These are phyloP conservation scores for Paralagenidium karlingii DNA, from an alignment of 352 stramenopile genomes.

Conservation along the genomic window DNA sequence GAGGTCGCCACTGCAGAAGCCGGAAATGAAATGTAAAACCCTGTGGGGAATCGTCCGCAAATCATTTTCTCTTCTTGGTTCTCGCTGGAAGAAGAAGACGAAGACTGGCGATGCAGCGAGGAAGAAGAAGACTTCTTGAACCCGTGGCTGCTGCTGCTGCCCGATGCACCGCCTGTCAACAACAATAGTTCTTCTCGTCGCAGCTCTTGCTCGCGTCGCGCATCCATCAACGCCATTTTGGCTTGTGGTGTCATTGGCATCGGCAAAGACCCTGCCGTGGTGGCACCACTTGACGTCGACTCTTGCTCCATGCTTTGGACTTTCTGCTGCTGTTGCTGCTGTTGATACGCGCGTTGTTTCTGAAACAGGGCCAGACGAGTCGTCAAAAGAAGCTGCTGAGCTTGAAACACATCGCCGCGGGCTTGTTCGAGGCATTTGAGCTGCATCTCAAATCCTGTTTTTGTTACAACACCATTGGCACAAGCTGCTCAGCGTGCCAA, in stretches of 20 bases:
- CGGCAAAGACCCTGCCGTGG: too few species aligned
- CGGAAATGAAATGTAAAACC: too few species aligned
- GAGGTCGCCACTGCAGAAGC: too few species aligned
- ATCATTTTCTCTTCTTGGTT: too few species aligned
- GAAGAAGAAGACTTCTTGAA: not conserved
- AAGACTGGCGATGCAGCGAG: not conserved
- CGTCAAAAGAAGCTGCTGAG: conserved; percentile 67
- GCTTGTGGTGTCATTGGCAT: not conserved
- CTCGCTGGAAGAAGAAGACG: too few species aligned
- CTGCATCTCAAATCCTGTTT: conserved; percentile 70
- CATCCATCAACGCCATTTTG: conserved; percentile 2
- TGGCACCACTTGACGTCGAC: conserved; percentile 5
- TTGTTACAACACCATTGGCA: conserved; percentile 2
- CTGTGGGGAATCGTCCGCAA: too few species aligned
- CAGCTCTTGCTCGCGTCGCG: conserved; percentile 46
- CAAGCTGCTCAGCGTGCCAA: not conserved
- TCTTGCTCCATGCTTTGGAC: conserved; percentile 9
- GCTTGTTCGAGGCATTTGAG: conserved; percentile 59
- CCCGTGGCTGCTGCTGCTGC: too few species aligned
- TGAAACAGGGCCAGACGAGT: conserved; percentile 18
- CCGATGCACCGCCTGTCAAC: too few species aligned
- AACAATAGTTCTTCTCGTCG: too few species aligned
- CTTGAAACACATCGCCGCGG: conserved; percentile 50
- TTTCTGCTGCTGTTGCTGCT: conserved; percentile 26
- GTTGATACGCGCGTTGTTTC: conserved; percentile 11